Evolutionary conservation across 2,329 filamentous ascomycete species (phyloP).

Genomic region (Akanthomyces uredinophilus): DNA sequence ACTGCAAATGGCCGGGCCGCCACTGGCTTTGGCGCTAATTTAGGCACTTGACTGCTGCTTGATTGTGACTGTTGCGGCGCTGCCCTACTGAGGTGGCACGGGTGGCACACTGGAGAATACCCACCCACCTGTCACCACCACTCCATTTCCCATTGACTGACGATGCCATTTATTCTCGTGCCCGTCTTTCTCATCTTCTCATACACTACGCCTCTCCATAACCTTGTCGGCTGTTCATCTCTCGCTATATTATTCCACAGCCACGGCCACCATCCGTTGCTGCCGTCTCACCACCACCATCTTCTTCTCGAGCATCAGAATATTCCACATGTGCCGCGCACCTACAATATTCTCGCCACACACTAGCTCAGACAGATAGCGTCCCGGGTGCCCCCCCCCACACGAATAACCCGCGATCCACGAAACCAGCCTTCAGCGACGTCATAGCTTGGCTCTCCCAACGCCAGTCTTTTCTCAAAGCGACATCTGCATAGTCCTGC

Average conservation of each 20-base stretch:
- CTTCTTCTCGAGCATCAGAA: not conserved
- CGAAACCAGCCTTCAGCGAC: not conserved
- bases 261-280: not conserved
- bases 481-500: not conserved
- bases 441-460: not conserved
- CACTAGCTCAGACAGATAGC: constrained; percentile 4
- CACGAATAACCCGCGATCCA: not conserved
- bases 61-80: not conserved
- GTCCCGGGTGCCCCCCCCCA: not conserved
- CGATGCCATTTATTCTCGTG: not conserved
- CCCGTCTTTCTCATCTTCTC: not conserved
- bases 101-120: too few species aligned
- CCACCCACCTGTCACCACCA: not conserved
- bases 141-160: not conserved
- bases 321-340: constrained; percentile 12
- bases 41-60: not conserved
- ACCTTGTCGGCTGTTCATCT: not conserved
- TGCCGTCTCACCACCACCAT: too few species aligned
- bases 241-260: not conserved
- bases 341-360: constrained; percentile 8
- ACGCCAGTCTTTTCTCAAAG: not conserved
- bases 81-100: not conserved
- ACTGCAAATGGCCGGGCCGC: not conserved
- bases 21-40: not conserved
- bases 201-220: not conserved